Evolutionary conservation across 495 filamentous ascomycete species (phyloP), one percentile per base, ranked within the genome.

Genomic region (Tuber melanosporum): DNA sequence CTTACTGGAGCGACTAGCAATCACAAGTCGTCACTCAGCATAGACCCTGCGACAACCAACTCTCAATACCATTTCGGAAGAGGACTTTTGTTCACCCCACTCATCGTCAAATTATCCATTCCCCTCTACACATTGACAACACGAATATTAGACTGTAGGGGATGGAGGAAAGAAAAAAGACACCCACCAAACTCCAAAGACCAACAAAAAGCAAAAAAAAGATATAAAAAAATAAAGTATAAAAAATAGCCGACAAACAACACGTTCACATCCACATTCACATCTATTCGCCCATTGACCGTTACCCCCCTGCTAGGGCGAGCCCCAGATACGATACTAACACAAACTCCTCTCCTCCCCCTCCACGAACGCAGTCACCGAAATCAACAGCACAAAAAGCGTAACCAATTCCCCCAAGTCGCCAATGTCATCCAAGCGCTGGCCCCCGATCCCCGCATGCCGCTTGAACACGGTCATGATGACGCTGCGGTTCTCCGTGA

Each of bases 391-490:
- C 84, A 89, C 87, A 75, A 88, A 89, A 75, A 88, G 86, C 79
- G 90, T 87, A 0, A 88, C 87, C 49, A 91, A 77, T 72, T 90
- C 88, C 14, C 74, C 77, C 71, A 83, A 47, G 75, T 86, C 86
- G 69, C 89, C 86, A 77, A 84, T 84, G 41, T 78, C 79, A 76
- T 85, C 84, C 80, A 77, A 76, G 75, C 77, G 84, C 14, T 84
- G 85, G 22, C 87, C 87, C 3, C 93, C 93, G 76, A 97, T 92
- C 57, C 91, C 91, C 1, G 92, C 93, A 83, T 91, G 91, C 71
- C 93, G 88, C 85, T 99, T 99, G 82, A 98, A 93, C n/a, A 96
- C 90, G 32, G 93, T 91, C 77, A 96, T 89, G 76, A 97, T 91
- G 77, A 92, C 87, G 76, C 89, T 87, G 74, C 95, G 86, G 83